Base-by-base conservation (phyloP, 345 rosid genomes). In the Pugionium cornutum region DNA sequence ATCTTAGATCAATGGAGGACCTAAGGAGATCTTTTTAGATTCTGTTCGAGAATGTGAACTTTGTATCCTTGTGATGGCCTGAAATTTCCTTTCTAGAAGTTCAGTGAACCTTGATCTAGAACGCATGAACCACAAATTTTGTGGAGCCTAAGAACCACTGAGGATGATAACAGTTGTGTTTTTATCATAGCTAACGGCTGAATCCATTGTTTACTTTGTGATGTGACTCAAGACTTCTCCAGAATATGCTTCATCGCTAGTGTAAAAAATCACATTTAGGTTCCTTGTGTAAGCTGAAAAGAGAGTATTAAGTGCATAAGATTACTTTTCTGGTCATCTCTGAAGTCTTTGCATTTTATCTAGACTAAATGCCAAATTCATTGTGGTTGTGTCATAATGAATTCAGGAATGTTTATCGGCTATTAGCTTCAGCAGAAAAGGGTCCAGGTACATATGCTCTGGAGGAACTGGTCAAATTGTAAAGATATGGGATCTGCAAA, bases 401-500 rank as follows among this genome's bases (percentile, higher is more conserved):
- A 46, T 74, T 47, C 86, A 95, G 99, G 99, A 91, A 73, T 85
- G 91, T 56, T 81, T 91, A 75, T 79, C 69, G 56, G 85, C 89
- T 78, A 85, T 95, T 51, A 84, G 84, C 80, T 95, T 91, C 78
- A 83, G 95, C 79, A 86, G 76, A 78, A 95, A 87, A 74, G 91
- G 89, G 29, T 91, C 97, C 46, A 84, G 96, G 76, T 95, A 89
- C 63, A 79, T 91, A 76, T 91, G 97, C 77, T 89, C 97, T 6
- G 97, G 99, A 44, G 97, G 99, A 69, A 87, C 83, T 72, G 86
- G 92, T 66, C 92, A 85, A 71, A 86, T 84, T 47, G 95, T 95
- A 40, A 91, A 89, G 75, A 87, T 95, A 78, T 95, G 96, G 99
- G 99, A 95, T 80, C 78, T 91, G 74, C 97, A 95, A 79, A 81